Evolutionary conservation across 2,329 filamentous ascomycete genomes (phyloP), one percentile per base, ranked within the genome.

Genomic region (Aspergillus sclerotialis): DNA sequence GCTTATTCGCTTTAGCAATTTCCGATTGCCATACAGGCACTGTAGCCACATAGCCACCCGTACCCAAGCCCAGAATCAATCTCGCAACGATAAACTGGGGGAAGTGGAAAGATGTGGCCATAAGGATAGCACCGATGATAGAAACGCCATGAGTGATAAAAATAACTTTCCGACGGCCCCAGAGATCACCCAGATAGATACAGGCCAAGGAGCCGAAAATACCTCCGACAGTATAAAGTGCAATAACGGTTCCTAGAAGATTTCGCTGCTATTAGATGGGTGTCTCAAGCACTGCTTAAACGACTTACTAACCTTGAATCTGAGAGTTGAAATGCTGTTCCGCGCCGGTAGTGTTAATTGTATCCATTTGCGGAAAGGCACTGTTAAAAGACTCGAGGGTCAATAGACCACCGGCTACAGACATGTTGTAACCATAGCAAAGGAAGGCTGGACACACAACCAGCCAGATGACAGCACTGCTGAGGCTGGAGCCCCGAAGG

Each of bases 21-120:
- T 71, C 67, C 1, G 61, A 64, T 35, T 71, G 68, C 65, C 67
- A 71, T 4, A 64, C 68, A 1, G 68, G 68, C 2, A 71, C 66
- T 2, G 67, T 68, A 2, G 62, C 64, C 4, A 65, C 69, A 32
- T 67, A 66, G 40, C 70, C 51, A 11, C 68, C 63, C 32, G 70
- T 68, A 6, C 69, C 71, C 33, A 70, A 55, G 9, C 70, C 69
- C 14, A 67, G 65, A 11, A 73, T 56, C n/a, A 73, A 38, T 37
- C 70, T 61, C 5, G 66, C 68, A 23, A 69, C 58, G 31, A 73
- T 65, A 32, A 74, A 58, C 39, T 72, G 68, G 2, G 60, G 49
- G 7, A 70, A 57, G 3, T 46, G 37, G 40, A 64, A 72, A 3
- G 69, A 58, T 11, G 67, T 60, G 27, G 54, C 56, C 40, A 72